phyloP scores from a whole-genome alignment of 495 filamentous ascomycete species.

The Neurospora discreta region DNA sequence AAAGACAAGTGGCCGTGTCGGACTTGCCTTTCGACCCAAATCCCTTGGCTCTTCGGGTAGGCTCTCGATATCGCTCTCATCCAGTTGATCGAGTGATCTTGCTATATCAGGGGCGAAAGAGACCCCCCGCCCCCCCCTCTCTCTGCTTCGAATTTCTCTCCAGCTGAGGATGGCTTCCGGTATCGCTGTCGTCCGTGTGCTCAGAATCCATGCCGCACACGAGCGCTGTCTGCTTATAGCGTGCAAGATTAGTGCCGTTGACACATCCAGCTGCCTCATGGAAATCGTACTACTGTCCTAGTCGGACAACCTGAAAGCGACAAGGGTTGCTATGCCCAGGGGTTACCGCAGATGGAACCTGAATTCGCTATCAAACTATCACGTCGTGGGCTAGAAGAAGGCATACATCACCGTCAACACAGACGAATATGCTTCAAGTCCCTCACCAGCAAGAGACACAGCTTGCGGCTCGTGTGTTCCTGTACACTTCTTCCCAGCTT shows the following conservation, averaged over 20 bases:
- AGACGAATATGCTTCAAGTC: background rate
- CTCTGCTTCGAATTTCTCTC: background rate
- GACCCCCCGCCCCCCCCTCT: too few species aligned
- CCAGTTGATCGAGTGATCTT: background rate
- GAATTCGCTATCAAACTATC: background rate
- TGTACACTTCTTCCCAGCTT: background rate
- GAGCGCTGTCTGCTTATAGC: background rate
- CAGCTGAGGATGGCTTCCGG: background rate
- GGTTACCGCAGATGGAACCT: background rate
- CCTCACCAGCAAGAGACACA: background rate
- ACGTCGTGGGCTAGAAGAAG: background rate
- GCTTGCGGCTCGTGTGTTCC: background rate
- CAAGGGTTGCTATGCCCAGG: background rate
- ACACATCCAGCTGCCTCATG: background rate
- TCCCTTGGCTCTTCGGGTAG: background rate
- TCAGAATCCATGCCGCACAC: background rate
- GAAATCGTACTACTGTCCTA: background rate
- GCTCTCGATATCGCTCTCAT: background rate
- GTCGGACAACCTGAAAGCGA: background rate
- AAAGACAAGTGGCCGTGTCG: background rate
- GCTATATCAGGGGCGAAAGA: background rate
- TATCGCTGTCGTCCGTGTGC: background rate
- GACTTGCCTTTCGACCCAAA: background rate
- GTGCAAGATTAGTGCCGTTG: background rate
- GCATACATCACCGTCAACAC: background rate